phyloP scores from a whole-genome alignment of 192 early-diverging fungal genomes.

The Cladochytrium replicatum region DNA sequence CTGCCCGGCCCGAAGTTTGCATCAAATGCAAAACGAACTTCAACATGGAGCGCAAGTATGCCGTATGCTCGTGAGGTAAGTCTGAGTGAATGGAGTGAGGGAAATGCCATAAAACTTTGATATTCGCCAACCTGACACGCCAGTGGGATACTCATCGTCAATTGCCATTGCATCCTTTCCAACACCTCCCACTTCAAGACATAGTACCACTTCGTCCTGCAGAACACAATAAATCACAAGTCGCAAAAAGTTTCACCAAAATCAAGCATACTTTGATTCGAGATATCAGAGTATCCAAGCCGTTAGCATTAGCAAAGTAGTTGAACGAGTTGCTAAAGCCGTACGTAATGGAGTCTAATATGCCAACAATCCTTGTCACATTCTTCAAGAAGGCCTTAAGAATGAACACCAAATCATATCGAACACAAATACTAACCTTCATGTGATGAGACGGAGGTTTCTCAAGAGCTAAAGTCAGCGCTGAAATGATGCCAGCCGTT shows the following conservation, averaged over 20 bases:
- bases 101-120: not conserved
- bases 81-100: not conserved
- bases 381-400: conserved; percentile 6
- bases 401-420: not conserved
- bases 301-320: conserved; percentile 72
- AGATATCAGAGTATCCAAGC: conserved; percentile 63
- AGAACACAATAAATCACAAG: not conserved
- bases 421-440: conserved; percentile 33
- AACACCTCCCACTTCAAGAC: too few relatives aligned
- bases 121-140: too few relatives aligned
- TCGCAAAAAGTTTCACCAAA: too few relatives aligned
- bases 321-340: conserved; percentile 63
- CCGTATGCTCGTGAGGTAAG: conserved; percentile 61
- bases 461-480: conserved; percentile 59
- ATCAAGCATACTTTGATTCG: conserved; percentile 75
- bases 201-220: too few relatives aligned
- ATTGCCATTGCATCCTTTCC: too few relatives aligned
- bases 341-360: conserved; percentile 77
- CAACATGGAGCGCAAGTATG: conserved; percentile 75
- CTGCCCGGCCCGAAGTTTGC: conserved; percentile 83
- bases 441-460: conserved; percentile 51
- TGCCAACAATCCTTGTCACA: conserved; percentile 52
- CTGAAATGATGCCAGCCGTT: conserved; percentile 79
- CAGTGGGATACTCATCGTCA: too few relatives aligned
- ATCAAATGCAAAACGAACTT: conserved; percentile 90